Evolutionary conservation across 805 yeast genomes (phyloP), one percentile per base, ranked within the genome.

Genomic region (Lipomyces kockii): DNA sequence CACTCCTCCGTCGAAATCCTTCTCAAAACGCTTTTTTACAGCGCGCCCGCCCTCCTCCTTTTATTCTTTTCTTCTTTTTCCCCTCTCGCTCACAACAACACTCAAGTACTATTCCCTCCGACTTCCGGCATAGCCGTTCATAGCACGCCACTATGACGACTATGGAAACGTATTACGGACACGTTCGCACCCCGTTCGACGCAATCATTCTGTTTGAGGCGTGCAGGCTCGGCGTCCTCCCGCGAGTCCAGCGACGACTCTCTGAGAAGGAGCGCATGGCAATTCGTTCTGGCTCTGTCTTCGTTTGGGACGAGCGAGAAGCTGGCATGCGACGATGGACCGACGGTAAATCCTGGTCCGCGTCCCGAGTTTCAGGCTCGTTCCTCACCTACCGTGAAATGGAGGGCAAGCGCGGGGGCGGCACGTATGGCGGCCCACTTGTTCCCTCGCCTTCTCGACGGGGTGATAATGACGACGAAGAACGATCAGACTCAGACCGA

Each of bases 321-420:
- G 86, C 90, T 55, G 89, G 87, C 20, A 88, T 89, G 87, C 84
- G 86, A 69, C 79, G 93, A 35, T 89, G 94, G 93, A 89, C 93
- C 0, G 94, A 89, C 74, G 91, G 93, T 22, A 84, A 84, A 69
- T 82, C 84, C 43, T 89, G 94, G 93, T 82, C 86, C 66, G 90
- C 92, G 1, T 86, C 90, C 0, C 81, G 92, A 66, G 92, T 89
- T 0, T 82, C 83, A 3, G 90, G 90, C 3, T 81, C 84, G 1
- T 88, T 88, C 73, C 78, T 88, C 37, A 83, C 86, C 2, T 88
- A 88, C 76, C 83, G 85, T 62, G 92, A 89, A 74, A 83, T 87
- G 81, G 87, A 86, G 67, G 71, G 72, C 57, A 66, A 65, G 63
- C 71, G 73, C 27, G 65, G 65, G n/a, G 66, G 70, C 25, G 65